These are phyloP conservation scores for Phaeosphaeria sp. DNA, from an alignment of 2,329 filamentous ascomycete genomes.

Conservation along the genomic window DNA sequence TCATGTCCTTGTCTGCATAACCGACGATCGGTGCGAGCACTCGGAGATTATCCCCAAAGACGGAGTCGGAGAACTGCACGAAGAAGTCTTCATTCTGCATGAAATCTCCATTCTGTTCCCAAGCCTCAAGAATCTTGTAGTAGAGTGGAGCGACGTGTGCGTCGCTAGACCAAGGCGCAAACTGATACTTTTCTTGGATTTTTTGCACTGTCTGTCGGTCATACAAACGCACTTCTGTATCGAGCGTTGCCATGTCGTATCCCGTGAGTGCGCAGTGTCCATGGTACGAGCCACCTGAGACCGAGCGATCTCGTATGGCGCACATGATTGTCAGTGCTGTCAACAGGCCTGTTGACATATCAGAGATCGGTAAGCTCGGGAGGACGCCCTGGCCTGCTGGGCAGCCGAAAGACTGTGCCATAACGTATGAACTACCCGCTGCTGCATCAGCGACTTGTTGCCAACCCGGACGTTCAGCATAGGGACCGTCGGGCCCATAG, in stretches of 20 bases:
- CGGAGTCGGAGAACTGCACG: neutral
- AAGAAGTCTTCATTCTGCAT: neutral
- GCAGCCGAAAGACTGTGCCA: slow-evolving; percentile 13
- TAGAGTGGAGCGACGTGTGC: neutral
- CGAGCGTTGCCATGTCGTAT: neutral
- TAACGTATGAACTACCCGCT: slow-evolving; percentile 17
- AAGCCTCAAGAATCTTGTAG: neutral
- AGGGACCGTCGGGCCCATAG: slow-evolving; percentile 58
- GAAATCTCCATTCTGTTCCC: neutral
- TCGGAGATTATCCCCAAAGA: neutral
- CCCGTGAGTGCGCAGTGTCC: neutral
- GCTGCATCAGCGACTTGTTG: slow-evolving; percentile 55
- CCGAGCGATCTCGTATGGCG: slow-evolving; percentile 30
- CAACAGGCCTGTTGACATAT: slow-evolving; percentile 37
- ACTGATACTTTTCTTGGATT: neutral
- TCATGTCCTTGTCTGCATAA: neutral
- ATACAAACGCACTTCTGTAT: neutral
- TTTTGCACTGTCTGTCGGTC: neutral
- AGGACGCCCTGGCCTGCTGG: slow-evolving; percentile 28
- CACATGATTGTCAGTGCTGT: slow-evolving; percentile 33
- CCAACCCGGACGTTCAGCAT: slow-evolving; percentile 56
- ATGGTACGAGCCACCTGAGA: slow-evolving; percentile 18
- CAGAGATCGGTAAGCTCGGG: slow-evolving; percentile 34
- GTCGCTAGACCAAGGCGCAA: neutral
- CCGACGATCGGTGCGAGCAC: neutral